Evolutionary conservation across 805 yeast species (phyloP).

Genomic region (Wickerhamomyces mucosus): DNA sequence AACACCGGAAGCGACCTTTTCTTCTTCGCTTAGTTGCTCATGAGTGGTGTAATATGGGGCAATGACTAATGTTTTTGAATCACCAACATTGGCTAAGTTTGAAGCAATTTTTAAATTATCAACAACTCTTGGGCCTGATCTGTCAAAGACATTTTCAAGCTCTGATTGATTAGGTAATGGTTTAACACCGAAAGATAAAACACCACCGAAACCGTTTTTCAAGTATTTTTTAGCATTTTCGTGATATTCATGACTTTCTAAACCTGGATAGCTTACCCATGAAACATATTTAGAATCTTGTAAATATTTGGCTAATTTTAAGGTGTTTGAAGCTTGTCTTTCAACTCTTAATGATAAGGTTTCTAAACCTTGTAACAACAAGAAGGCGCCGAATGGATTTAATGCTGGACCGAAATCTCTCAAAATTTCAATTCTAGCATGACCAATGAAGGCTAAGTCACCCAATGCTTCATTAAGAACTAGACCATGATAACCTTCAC

Average conservation of each 20-base stretch:
- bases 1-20: slow-evolving; percentile 78
- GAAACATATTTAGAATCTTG: slow-evolving; percentile 65
- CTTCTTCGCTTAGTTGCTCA: slow-evolving; percentile 78
- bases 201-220: slow-evolving; percentile 75
- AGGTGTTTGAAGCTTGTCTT: slow-evolving; percentile 79
- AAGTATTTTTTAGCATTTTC: slow-evolving; percentile 78
- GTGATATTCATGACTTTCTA: slow-evolving; percentile 68
- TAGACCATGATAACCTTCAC: slow-evolving; percentile 90
- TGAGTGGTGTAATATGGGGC: slow-evolving; percentile 96
- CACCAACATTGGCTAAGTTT: slow-evolving; percentile 95
- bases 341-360: slow-evolving; percentile 90
- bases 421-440: slow-evolving; percentile 71
- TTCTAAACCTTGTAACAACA: slow-evolving; percentile 85
- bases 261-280: slow-evolving; percentile 92
- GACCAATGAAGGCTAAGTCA: slow-evolving; percentile 66
- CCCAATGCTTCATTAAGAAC: slow-evolving; percentile 77
- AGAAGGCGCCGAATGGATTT: slow-evolving; percentile 83
- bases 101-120: slow-evolving; percentile 80
- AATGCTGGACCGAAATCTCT: slow-evolving; percentile 89
- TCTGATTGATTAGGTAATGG: slow-evolving; percentile 38
- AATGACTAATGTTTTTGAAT: slow-evolving; percentile 87
- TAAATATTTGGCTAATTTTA: slow-evolving; percentile 68
- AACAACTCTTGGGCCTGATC: slow-evolving; percentile 76
- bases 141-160: slow-evolving; percentile 46
- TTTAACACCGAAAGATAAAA: slow-evolving; percentile 83